phyloP scores from a whole-genome alignment of 768 basidiomycete species.

The Clitopilus passeckerianus region DNA sequence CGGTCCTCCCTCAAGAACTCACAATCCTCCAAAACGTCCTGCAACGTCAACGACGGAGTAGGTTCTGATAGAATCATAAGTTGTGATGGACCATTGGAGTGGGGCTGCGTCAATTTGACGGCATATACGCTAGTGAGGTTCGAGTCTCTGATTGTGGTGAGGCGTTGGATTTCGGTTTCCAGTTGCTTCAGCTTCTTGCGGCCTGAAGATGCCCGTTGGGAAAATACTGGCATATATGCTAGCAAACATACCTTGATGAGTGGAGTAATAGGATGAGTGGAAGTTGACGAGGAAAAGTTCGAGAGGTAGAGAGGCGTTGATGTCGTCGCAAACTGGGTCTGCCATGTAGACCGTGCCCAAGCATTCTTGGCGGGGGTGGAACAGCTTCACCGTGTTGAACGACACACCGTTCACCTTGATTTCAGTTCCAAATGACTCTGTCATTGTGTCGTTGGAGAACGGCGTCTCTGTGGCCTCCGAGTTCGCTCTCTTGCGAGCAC shows the following conservation, averaged over 20 bases:
- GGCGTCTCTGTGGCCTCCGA: slow-evolving; percentile 71
- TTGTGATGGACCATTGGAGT: slow-evolving; percentile 42
- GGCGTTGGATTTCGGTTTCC: slow-evolving; percentile 58
- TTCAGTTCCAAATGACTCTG: slow-evolving; percentile 55
- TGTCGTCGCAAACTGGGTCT: slow-evolving; percentile 70
- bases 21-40: slow-evolving; percentile 74
- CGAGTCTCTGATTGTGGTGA: slow-evolving; percentile 54
- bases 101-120: slow-evolving; percentile 55
- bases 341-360: slow-evolving; percentile 68
- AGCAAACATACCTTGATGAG: slow-evolving; percentile 45
- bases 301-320: slow-evolving; percentile 49
- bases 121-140: slow-evolving; percentile 68
- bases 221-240: too few species aligned
- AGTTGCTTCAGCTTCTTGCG: slow-evolving; percentile 66
- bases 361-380: slow-evolving; percentile 63
- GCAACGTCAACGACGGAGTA: slow-evolving; percentile 57
- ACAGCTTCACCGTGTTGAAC: slow-evolving; percentile 66
- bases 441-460: slow-evolving; percentile 40
- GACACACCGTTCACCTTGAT: slow-evolving; percentile 53
- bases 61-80: slow-evolving; percentile 71
- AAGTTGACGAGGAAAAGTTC: slow-evolving; percentile 69
- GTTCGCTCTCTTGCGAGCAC: slow-evolving; percentile 56
- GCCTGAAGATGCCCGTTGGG: slow-evolving; percentile 24
- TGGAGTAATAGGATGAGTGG: slow-evolving; percentile 61
- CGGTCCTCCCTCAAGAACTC: slow-evolving; percentile 68